These are phyloP conservation scores for Geranium incanum DNA, from an alignment of 441 rosid genomes.

Conservation along the genomic window DNA sequence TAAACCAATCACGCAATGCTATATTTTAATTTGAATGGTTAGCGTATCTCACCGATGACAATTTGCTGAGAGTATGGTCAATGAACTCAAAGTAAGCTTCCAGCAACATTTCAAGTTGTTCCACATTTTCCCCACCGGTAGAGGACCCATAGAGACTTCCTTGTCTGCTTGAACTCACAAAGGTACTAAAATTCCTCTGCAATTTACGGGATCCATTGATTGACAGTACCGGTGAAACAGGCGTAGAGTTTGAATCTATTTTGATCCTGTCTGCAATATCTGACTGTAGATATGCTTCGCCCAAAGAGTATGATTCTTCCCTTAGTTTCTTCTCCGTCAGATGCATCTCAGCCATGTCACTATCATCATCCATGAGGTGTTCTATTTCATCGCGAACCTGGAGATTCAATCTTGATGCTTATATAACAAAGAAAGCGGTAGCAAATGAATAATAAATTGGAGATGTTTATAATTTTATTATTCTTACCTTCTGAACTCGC, in stretches of 20 bases:
- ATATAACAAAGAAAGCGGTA: conserved; percentile 24
- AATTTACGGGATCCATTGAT: conserved; percentile 43
- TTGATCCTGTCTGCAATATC: conserved; percentile 29
- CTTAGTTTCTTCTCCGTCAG: conserved; percentile 83
- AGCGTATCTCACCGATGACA: conserved; percentile 57
- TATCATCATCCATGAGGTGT: conserved; percentile 96
- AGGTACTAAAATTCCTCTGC: conserved; percentile 82
- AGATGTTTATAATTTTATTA: conserved; percentile 13
- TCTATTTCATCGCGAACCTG: conserved; percentile 94
- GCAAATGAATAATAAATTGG: background rate
- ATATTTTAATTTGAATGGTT: conserved; percentile 10
- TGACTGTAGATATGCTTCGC: conserved; percentile 35
- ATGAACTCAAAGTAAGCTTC: conserved; percentile 81
- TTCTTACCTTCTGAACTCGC: conserved; percentile 84
- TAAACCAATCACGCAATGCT: too few relatives aligned
- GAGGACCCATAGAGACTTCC: conserved; percentile 67
- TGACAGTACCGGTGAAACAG: conserved; percentile 79
- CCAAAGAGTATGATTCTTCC: conserved; percentile 50
- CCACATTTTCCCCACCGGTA: conserved; percentile 53
- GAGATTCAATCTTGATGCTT: conserved; percentile 25
- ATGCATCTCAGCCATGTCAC: conserved; percentile 98
- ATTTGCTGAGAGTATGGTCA: conserved; percentile 79
- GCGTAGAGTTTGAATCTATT: conserved; percentile 64
- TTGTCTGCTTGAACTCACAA: conserved; percentile 52
- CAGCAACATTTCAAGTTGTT: conserved; percentile 91